These are phyloP conservation scores for Fusarium burgessii DNA, from an alignment of 2,329 filamentous ascomycete species.

Conservation along the genomic window DNA sequence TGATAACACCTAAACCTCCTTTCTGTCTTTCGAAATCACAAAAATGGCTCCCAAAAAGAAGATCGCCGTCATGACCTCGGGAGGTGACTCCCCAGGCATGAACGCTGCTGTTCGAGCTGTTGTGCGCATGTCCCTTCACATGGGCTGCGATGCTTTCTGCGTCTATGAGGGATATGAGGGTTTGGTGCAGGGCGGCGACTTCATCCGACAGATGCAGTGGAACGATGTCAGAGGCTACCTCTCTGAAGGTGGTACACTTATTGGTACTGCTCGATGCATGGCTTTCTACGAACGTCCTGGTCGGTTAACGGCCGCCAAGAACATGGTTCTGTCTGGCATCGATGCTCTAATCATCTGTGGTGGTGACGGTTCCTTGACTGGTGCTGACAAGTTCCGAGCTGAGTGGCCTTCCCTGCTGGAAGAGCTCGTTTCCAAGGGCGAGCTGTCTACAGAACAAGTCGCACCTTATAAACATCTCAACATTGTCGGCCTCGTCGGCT, in stretches of 20 bases:
- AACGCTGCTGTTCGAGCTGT: slow-evolving; percentile 91
- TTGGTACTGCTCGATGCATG: slow-evolving; percentile 94
- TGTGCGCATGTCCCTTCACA: slow-evolving; percentile 89
- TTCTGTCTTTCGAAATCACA: slow-evolving; percentile 28
- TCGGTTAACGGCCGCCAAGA: slow-evolving; percentile 87
- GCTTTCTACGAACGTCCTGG: slow-evolving; percentile 91
- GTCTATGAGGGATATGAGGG: slow-evolving; percentile 97
- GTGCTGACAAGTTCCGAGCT: slow-evolving; percentile 89
- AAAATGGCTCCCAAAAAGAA: slow-evolving; percentile 68
- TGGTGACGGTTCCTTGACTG: slow-evolving; percentile 95
- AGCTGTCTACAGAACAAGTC: slow-evolving; percentile 78
- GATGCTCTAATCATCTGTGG: slow-evolving; percentile 97
- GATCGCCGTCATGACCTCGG: slow-evolving; percentile 94
- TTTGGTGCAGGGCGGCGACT: slow-evolving; percentile 86
- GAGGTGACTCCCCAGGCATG: slow-evolving; percentile 95
- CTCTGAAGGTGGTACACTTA: slow-evolving; percentile 93
- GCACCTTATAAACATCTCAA: slow-evolving; percentile 87
- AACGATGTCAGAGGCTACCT: slow-evolving; percentile 94
- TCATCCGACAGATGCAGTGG: slow-evolving; percentile 91
- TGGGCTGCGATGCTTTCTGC: slow-evolving; percentile 82
- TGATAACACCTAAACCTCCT: slow-evolving; percentile 14
- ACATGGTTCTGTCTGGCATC: slow-evolving; percentile 92
- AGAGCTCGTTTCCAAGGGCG: slow-evolving; percentile 81
- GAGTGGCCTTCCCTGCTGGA: slow-evolving; percentile 92
- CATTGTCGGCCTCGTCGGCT: slow-evolving; percentile 95